Percentiles rank a stretch among this genome's conserved stretches.
Conservation (phyloP, 2,329 filamentous ascomycete species). For the Ceratocystis cubensis region DNA sequence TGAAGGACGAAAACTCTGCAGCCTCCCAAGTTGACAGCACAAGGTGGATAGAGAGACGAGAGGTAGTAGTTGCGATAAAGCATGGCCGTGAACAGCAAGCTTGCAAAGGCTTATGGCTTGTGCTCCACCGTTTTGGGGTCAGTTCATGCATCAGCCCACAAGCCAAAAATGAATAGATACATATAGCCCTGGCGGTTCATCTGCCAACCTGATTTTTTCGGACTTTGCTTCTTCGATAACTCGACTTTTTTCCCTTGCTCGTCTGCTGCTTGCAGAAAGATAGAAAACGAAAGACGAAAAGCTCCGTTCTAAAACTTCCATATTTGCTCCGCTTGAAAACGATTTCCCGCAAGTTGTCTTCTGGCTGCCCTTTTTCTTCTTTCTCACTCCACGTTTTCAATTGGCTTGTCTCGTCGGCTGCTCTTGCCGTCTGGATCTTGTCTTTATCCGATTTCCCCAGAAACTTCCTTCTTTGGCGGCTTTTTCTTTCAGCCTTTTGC, state of each 20-base stretch:
- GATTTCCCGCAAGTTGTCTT: too few relatives aligned
- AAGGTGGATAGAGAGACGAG: background rate
- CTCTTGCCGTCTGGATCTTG: background rate
- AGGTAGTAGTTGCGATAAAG: background rate
- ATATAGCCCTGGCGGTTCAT: background rate
- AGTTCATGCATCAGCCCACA: background rate
- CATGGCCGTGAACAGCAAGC: background rate
- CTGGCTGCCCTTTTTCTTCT: background rate
- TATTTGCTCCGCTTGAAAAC: too few relatives aligned
- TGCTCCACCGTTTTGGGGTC: background rate
- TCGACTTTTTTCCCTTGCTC: background rate
- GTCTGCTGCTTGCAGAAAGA: background rate
- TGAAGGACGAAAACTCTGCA: background rate
- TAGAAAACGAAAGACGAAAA: background rate
- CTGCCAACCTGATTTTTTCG: conserved; percentile 1
- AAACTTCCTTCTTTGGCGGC: background rate
- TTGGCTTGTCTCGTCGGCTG: background rate
- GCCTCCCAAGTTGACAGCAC: background rate
- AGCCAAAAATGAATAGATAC: background rate
- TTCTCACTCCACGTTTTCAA: background rate
- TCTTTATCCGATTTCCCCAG: background rate
- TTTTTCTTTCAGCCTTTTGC: background rate
- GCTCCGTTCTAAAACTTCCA: background rate
- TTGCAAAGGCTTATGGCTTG: background rate
- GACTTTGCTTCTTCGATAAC: background rate